A percentile compares a stretch with the other conserved stretches of the same genome.
Conservation (phyloP, 179 eudicot species). For the Amaranthus tricolor region DNA sequence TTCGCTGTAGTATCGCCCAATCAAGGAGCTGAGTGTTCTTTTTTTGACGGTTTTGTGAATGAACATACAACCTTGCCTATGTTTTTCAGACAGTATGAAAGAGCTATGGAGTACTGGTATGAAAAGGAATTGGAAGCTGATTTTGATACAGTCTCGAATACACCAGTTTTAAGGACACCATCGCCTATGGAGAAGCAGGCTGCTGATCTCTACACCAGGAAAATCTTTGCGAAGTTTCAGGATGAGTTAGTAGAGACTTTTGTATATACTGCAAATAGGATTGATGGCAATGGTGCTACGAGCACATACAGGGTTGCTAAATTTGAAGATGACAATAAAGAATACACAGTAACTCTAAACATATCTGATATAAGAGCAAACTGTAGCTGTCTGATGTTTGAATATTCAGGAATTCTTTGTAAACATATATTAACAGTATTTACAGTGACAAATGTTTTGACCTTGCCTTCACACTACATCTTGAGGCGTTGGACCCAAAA, state of each 20-base stretch:
- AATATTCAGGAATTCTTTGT: constrained; percentile 82
- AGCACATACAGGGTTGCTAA: constrained; percentile 77
- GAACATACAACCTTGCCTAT: constrained; percentile 71
- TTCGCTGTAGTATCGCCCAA: constrained; percentile 60
- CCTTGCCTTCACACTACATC: constrained; percentile 82
- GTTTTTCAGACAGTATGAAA: constrained; percentile 88
- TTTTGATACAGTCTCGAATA: constrained; percentile 59
- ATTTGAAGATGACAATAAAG: constrained; percentile 74
- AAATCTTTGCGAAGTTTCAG: constrained; percentile 75
- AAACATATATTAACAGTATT: constrained; percentile 82
- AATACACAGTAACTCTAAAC: constrained; percentile 60
- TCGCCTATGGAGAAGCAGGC: constrained; percentile 96
- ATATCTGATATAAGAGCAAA: constrained; percentile 60
- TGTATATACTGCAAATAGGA: constrained; percentile 80
- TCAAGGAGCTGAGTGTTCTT: constrained; percentile 55
- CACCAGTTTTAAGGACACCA: constrained; percentile 71
- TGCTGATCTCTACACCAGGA: constrained; percentile 69
- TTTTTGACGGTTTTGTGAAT: constrained; percentile 74
- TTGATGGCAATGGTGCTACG: constrained; percentile 58
- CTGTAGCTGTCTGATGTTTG: constrained; percentile 92
- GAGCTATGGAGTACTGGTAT: constrained; percentile 72
- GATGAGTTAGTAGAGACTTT: constrained; percentile 91
- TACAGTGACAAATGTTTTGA: constrained; percentile 87
- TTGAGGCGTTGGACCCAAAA: constrained; percentile 83
- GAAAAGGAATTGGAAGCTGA: constrained; percentile 85